Base-by-base conservation (phyloP, 1,139 yeast species). In the Suhomyces taliae region DNA sequence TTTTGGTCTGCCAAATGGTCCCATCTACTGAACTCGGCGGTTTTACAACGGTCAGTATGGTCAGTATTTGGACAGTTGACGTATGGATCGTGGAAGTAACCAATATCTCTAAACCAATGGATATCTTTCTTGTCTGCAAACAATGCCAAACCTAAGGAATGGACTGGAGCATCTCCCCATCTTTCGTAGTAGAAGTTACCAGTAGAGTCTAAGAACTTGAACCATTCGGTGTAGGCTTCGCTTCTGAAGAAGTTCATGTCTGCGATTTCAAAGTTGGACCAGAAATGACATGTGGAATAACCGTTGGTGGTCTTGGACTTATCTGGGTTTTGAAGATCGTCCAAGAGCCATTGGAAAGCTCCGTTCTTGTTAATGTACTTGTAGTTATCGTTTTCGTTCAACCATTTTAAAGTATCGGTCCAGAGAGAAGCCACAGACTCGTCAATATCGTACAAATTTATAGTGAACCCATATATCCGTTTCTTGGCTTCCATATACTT, bases 161-260 rank as follows among this genome's bases (percentile, higher is more conserved):
- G 95, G 1, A 89, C 91, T 0, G 96, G 96, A 0, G 96, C 96
- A 66, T 88, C 96, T 1, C 96, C 96, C 96, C 96, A 88, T 48
- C 96, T 67, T 63, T 89, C 96, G 58, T 88, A 88, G 61, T 87
- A 89, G 59, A 88, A 88, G 4, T 90, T 90, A 11, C 96, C 95
- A 0, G 83, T 67, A 5, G 72, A 55, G 53, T 89, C 95, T 37
- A 89, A 69, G 59, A 75, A 67, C 41, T 85, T 72, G 53, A 85
- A 81, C 83, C 88, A 89, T 15, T 72, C 69, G 37, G 71, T 68
- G 62, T 89, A 89, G 1, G 87, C 81, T 51, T 85, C 82, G 19
- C 78, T 67, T 38, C 96, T 69, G 68, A 75, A 87, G 56, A 89
- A 89, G 55, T 87, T 90, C 85, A 89, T 79, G 56, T 87, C 85